A percentile compares a stretch with the other conserved stretches of the same genome.
phyloP scores from a whole-genome alignment of 148 eudicot genomes.

The Rhododendron griersonianum region DNA sequence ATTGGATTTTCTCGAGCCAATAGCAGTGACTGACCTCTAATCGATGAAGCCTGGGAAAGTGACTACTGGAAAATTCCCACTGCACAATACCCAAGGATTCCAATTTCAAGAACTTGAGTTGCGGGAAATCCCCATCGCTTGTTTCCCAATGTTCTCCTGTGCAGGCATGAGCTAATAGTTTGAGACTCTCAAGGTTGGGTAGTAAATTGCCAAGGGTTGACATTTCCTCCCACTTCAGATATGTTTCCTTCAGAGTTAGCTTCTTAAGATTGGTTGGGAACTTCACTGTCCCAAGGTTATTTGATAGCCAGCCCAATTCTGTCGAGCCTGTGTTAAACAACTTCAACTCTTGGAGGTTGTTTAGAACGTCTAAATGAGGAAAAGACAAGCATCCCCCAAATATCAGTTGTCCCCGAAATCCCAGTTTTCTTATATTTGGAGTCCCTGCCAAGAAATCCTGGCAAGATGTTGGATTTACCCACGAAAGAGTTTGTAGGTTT shows the following conservation, averaged over 20 bases:
- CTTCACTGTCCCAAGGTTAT: not conserved
- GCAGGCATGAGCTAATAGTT: not conserved
- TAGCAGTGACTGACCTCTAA: not conserved
- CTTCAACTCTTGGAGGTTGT: conserved; percentile 15
- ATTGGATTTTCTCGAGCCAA: not conserved
- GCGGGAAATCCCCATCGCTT: not conserved
- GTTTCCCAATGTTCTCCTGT: not conserved
- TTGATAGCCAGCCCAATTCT: too few species aligned
- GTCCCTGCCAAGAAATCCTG: not conserved
- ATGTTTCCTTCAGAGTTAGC: conserved; percentile 4
- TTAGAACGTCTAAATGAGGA: conserved; percentile 7
- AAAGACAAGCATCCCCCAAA: not conserved
- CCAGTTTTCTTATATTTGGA: conserved; percentile 13
- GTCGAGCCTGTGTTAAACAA: not conserved
- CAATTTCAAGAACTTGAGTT: conserved; percentile 9
- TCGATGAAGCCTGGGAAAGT: conserved; percentile 2
- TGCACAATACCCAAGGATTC: not conserved
- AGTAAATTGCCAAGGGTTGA: conserved; percentile 9
- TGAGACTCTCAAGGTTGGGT: conserved; percentile 9
- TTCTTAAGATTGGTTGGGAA: conserved; percentile 14
- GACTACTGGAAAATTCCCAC: not conserved
- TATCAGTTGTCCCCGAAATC: not conserved
- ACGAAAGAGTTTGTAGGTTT: conserved; percentile 10
- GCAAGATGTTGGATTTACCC: not conserved
- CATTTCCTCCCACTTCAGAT: conserved; percentile 18